A percentile compares a stretch with the other conserved stretches of the same genome.
These are phyloP conservation scores for Saccharomyces hybrid DNA, from an alignment of 1,139 yeast genomes.

Conservation along the genomic window DNA sequence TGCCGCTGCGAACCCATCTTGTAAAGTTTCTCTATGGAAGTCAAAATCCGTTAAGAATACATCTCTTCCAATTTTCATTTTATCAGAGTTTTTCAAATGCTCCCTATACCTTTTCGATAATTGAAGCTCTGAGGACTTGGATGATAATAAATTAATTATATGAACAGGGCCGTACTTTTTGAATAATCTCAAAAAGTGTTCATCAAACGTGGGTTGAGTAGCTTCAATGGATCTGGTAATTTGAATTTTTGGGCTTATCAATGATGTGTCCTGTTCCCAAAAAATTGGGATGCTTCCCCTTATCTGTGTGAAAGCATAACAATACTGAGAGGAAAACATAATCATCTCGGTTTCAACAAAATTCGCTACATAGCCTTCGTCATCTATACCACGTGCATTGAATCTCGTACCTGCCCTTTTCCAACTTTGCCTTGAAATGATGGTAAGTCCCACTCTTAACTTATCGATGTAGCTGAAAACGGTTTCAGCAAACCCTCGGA, in stretches of 20 bases:
- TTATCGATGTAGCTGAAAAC: conserved; percentile 45
- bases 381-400: conserved; percentile 92
- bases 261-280: conserved; percentile 94
- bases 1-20: conserved; percentile 83
- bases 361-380: conserved; percentile 90
- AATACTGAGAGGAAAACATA: conserved; percentile 47
- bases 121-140: conserved; percentile 69
- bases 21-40: conserved; percentile 85
- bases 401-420: conserved; percentile 92
- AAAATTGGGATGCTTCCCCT: conserved; percentile 94
- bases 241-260: conserved; percentile 76
- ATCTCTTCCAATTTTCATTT: conserved; percentile 38
- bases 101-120: conserved; percentile 60
- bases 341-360: conserved; percentile 93
- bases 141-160: conserved; percentile 72
- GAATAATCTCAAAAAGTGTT: conserved; percentile 64
- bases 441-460: conserved; percentile 55
- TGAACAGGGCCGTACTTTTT: conserved; percentile 81
- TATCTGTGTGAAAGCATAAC: conserved; percentile 74
- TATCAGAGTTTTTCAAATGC: conserved; percentile 37
- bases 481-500: conserved; percentile 91
- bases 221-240: conserved; percentile 87
- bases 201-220: conserved; percentile 80
- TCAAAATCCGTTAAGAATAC: conserved; percentile 74
- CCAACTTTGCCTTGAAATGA: conserved; percentile 91